Evolutionary conservation across 495 filamentous ascomycete genomes (phyloP), one percentile per base, ranked within the genome.

Genomic region (Xylaria scruposa): DNA sequence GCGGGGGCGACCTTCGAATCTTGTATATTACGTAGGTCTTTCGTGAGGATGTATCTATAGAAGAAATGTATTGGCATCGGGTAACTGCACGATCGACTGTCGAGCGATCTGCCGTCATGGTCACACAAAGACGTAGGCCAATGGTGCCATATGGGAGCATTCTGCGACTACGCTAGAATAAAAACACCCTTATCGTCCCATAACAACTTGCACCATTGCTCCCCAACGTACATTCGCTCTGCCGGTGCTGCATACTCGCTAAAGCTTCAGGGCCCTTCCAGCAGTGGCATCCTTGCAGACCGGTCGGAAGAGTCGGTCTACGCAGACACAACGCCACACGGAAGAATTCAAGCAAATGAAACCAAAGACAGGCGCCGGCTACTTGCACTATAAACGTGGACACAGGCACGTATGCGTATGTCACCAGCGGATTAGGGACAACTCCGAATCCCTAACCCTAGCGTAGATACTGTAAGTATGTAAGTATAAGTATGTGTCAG

Each of bases 241-340:
- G 68, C 59, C 68, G 60, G 36, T 53, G 29, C 46, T 70, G 68
- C 59, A 70, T 42, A n/a, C 13, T 70, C 68, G 59, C 68, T 70
- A 42, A 70, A 56, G 59, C 40, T 36, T 61, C 46, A 31, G 68
- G 56, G 59, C 46, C 15, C 47, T 49, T 62, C 59, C 40, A 54
- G 26, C 31, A 40, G 33, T 38, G 47, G 9, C 31, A 70, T 64
- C 59, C 59, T 64, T 70, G 68, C 68, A 64, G 67, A 53, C 68
- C 59, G 36, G 44, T 70, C 68, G 68, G 40, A 17, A 46, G 12
- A 44, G 21, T 54, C 58, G 38, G 59, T 53, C 40, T 40, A 61
- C 38, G 3, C 29, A 42, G 49, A 38, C 31, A 60, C n/a, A 70
- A 36, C 42, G 29, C 54, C 54, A 60, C 56, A 49, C 67, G 42